Evolutionary conservation across 805 yeast species (phyloP), one percentile per base, ranked within the genome.

Genomic region (Starmerella lactis-condensi): DNA sequence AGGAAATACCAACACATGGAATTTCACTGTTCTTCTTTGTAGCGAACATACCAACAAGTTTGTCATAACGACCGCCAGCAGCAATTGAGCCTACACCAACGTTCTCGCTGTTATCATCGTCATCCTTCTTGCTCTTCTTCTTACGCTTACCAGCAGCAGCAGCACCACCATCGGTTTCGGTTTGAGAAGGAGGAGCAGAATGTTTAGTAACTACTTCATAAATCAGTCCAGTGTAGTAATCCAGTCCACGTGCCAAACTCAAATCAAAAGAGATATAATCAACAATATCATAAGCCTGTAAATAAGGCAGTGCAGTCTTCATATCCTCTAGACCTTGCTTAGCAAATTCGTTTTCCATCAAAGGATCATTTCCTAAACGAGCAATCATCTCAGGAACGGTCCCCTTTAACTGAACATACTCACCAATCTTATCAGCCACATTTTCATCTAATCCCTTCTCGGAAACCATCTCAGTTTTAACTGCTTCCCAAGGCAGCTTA

Each of bases 71-170:
- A 42, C 98, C 98, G 59, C 98, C 98, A 30, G 93, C 98, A 31
- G 94, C 93, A 48, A 89, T 82, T 5, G 98, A 89, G 22, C 98
- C 98, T 26, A 85, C 93, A 45, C 98, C 98, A 33, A 89, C 96
- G 46, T 77, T 81, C 41, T 79, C 95, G 32, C 92, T 77, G 35
- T 93, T 94, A 55, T 89, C 95, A 43, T 81, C 94, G 31, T 68
- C 85, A 12, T 66, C 77, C 24, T 48, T 54, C 29, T 64, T 52
- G 43, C 57, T 58, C 54, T 58, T 61, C 31, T 47, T 46, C 14
- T 52, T 49, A 12, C 34, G 33, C 12, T 24, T 36, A 22, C 29
- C 35, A 69, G 74, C 53, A 72, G 60, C 53, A 23, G 69, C 82
- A 22, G 61, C 62, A 6, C 89, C 89, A 51, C 74, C 72, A 25